Percentiles rank a stretch among this genome's conserved stretches.
Evolutionary conservation across 2,329 filamentous ascomycete genomes (phyloP).

Genomic region (Exserohilum rostratum): DNA sequence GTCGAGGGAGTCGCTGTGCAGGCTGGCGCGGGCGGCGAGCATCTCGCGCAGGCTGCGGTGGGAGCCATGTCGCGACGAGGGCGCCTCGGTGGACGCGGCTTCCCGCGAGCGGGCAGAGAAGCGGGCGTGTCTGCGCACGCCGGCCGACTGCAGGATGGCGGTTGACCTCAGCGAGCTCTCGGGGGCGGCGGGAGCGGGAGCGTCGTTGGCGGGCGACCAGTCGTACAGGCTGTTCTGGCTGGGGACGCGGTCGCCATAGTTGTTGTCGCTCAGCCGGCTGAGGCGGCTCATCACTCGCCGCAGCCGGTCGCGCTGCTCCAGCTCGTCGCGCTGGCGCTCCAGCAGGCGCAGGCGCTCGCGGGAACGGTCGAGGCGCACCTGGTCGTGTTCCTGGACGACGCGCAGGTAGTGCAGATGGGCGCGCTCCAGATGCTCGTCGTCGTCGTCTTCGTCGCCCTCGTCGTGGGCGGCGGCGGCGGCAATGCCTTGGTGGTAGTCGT

Average conservation of each 20-base stretch:
- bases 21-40: slow-evolving; percentile 26
- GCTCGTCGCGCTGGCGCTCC: slow-evolving; percentile 45
- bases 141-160: slow-evolving; percentile 48
- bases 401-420: slow-evolving; percentile 47
- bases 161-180: slow-evolving; percentile 48
- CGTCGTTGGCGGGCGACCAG: slow-evolving; percentile 60
- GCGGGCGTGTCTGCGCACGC: slow-evolving; percentile 46
- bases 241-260: slow-evolving; percentile 61
- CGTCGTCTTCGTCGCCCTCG: slow-evolving; percentile 31
- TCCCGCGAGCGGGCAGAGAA: slow-evolving; percentile 48
- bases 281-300: slow-evolving; percentile 55
- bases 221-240: slow-evolving; percentile 63
- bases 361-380: slow-evolving; percentile 25
- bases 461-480: not conserved
- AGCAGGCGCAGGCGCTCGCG: slow-evolving; percentile 38
- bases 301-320: slow-evolving; percentile 50
- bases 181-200: slow-evolving; percentile 22
- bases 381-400: slow-evolving; percentile 45
- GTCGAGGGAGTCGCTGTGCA: slow-evolving; percentile 15
- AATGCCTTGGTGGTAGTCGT: slow-evolving; percentile 40
- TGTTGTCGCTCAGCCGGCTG: slow-evolving; percentile 51
- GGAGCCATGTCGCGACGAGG: slow-evolving; percentile 18
- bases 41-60: slow-evolving; percentile 34
- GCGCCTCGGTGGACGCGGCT: slow-evolving; percentile 44
- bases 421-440: slow-evolving; percentile 45